Evolutionary conservation across 139 green algal genomes (phyloP).

Genomic region (Coelastrella sp.): DNA sequence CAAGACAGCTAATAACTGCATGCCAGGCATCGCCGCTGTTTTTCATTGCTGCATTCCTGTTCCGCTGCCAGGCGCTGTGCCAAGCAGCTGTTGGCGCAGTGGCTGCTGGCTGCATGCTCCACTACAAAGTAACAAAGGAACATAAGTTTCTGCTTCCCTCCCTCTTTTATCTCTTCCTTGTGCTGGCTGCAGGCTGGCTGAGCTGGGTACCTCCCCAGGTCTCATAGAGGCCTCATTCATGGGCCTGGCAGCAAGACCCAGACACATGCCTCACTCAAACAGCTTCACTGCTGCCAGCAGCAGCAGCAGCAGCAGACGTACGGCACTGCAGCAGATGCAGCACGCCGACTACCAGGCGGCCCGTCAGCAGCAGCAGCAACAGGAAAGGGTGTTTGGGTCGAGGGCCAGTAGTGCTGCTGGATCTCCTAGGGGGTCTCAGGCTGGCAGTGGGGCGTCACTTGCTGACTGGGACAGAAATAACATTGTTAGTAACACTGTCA

Average conservation of each 20-base stretch:
- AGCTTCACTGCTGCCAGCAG: constrained; percentile 1
- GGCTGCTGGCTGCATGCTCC: too few species aligned
- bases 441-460: background rate
- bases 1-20: too few species aligned
- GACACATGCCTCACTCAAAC: background rate
- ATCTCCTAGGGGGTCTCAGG: background rate
- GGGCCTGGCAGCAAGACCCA: constrained; percentile 24
- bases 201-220: constrained; percentile 24
- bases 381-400: background rate
- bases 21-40: too few species aligned
- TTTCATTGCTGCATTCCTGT: too few species aligned
- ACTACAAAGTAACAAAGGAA: too few species aligned
- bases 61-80: too few species aligned
- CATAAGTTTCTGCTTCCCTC: too few species aligned
- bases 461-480: background rate
- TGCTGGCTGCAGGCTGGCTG: constrained; percentile 9
- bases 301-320: background rate
- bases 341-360: background rate
- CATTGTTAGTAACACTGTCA: background rate
- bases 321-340: constrained; percentile 17
- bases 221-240: constrained; percentile 37
- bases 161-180: background rate
- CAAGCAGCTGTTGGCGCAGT: too few species aligned
- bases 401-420: background rate
- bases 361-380: constrained; percentile 26